Evolutionary conservation across 2,329 filamentous ascomycete genomes (phyloP), one percentile per base, ranked within the genome.

Genomic region (Penicillium hordei): DNA sequence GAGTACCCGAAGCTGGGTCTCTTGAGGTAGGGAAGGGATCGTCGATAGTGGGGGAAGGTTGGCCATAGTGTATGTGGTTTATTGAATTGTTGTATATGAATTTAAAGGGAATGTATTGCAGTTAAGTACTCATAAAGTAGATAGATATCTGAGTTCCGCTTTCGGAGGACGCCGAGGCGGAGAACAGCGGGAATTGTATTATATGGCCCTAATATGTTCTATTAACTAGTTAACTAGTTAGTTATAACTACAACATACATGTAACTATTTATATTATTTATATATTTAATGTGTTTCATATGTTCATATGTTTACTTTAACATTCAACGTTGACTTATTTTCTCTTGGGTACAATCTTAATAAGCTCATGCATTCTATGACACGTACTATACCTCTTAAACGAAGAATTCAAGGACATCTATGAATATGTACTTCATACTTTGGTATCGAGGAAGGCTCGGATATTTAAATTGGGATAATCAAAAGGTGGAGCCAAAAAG

Each of bases 41-140:
- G 77, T 75, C 45, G 78, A 71, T 66, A 88, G 79, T 29, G 81
- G 71, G 13, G 89, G 89, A 7, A 94, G 81, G 29, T 58, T 55
- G 48, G 65, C 49, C 69, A 70, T 72, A 49, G 31, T 58, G 45
- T 40, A 48, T 31, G 12, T 6, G 59, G 25, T 27, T 8, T 27
- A 27, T 27, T 29, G 7, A 25, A n/a, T 15, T 10, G 5, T 58
- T 25, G 5, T 27, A 25, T 17, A 19, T 33, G 12, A 31, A 29
- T 15, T 2, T n/a, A n/a, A 23, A 23, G 43, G 51, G 43, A 15
- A 46, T 36, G 31, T 17, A 42, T 45, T 34, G 15, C 27, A 12
- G 40, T 56, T 45, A 61, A 56, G 39, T 49, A 34, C 15, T 34
- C 3, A 34, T 17, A 17, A 17, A 15, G 15, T 34, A 17, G 33